Base-by-base conservation (phyloP, 2,329 filamentous ascomycete species). In the Fusarium nurragi region DNA sequence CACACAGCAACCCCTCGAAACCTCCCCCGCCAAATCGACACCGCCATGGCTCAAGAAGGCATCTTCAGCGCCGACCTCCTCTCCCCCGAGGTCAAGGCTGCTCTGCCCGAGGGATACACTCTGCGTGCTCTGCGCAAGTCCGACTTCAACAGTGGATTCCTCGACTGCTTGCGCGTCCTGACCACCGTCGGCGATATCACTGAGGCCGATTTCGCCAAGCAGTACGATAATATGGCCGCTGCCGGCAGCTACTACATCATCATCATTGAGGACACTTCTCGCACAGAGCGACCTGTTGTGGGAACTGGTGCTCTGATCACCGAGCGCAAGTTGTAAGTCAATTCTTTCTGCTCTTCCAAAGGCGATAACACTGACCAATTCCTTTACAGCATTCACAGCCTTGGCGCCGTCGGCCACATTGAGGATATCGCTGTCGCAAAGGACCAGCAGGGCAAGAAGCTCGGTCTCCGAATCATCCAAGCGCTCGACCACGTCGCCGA, bases 401-500 rank as follows among this genome's bases (percentile, higher is more conserved):
- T 95, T 40, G 92, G 92, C 47, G 81, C 90, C 21, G 94, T 97
- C 23, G 95, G 94, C 13, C 95, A 98, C 79, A 97, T 98, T 78
- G 95, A 98, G 78, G 95, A 99, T 76, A 97, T 99, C 76, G 94
- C 94, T 18, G 94, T 99, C 34, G 89, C 92, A 67, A 93, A 94
- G 80, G 92, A 96, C 72, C 93, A 98, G 80, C 95, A 98, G 79
- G 95, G 95, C 70, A 97, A 98, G 87, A 97, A 97, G 81, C 84
- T 98, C 39, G 95, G 95, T 6, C 81, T 97, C 74, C 87, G 93
- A 69, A 90, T 98, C 69, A 98, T 98, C 73, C 92, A 98, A 80
- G 93, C 94, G 9, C 85, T 99, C 74, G 94, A 98, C 79, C 90
- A 85, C 75, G 89, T 98, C 60, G 93, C 94, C 53, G 88, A 92